Conservation (phyloP, 305 asterid genomes). For the Fraxinus velutina region DNA sequence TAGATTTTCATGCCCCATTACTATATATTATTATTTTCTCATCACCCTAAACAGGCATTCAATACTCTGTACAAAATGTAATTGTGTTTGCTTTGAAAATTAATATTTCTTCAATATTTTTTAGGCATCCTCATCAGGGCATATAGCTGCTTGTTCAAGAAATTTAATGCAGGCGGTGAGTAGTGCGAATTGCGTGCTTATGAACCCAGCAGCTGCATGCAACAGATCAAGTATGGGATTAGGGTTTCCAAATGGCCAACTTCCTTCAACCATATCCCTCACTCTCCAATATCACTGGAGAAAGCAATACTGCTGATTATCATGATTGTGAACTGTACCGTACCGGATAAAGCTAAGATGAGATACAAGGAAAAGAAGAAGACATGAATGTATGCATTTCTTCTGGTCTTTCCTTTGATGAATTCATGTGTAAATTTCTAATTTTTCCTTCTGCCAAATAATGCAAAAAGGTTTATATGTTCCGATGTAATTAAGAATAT, state of each 20-base stretch:
- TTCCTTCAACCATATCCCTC: constrained; percentile 46
- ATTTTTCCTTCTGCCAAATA: not conserved
- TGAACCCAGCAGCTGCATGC: constrained; percentile 29
- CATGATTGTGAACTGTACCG: constrained; percentile 64
- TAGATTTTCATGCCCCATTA: not conserved
- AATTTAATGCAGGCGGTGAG: constrained; percentile 32
- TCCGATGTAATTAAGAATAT: no score
- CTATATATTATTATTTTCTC: not conserved
- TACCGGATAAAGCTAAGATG: constrained; percentile 75
- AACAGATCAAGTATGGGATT: constrained; percentile 18
- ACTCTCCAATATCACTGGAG: constrained; percentile 4
- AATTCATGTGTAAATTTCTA: not conserved
- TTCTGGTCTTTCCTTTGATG: not conserved
- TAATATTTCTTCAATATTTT: not conserved
- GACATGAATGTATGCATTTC: constrained; percentile 53
- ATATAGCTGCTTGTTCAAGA: constrained; percentile 22
- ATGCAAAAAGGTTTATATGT: no score
- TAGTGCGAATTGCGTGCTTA: constrained; percentile 31
- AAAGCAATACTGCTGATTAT: constrained; percentile 49
- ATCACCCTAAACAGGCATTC: not conserved
- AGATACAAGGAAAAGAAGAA: constrained; percentile 81
- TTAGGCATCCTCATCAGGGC: constrained; percentile 57
- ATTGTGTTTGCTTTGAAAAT: not conserved
- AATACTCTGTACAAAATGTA: not conserved
- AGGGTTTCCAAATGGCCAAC: constrained; percentile 39